Conservation (phyloP, 2,329 filamentous ascomycete species). For the Ophiostoma angusticollis region DNA sequence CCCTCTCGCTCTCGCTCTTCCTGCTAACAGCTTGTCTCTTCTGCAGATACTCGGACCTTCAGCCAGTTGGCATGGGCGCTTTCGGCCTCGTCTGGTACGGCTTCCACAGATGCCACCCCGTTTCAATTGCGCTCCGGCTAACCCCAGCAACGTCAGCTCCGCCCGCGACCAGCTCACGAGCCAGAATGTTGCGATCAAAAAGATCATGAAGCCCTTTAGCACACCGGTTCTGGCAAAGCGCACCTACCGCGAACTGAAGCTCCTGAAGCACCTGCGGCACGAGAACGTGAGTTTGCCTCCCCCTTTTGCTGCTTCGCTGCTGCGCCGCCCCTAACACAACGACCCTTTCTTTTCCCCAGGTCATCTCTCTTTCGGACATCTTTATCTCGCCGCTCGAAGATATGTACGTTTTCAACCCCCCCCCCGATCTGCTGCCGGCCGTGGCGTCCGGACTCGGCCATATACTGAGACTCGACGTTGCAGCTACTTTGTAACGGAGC, state of each 20-base stretch:
- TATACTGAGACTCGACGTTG: background rate
- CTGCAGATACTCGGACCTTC: conserved; percentile 83
- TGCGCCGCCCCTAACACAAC: background rate
- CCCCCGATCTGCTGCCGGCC: background rate
- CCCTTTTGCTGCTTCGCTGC: too few relatives aligned
- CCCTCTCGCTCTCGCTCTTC: too few relatives aligned
- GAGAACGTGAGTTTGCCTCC: conserved; percentile 81
- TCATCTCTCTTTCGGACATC: conserved; percentile 97
- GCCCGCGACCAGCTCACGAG: conserved; percentile 95
- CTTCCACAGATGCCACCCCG: background rate
- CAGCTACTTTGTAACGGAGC: conserved; percentile 96
- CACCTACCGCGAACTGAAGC: conserved; percentile 93
- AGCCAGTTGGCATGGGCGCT: conserved; percentile 97
- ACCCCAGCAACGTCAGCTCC: conserved; percentile 54
- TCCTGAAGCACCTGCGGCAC: conserved; percentile 90
- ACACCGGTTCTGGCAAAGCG: conserved; percentile 96
- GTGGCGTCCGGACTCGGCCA: background rate
- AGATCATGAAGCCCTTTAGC: conserved; percentile 99
- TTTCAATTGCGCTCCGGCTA: conserved; percentile 1
- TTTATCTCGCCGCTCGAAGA: conserved; percentile 98
- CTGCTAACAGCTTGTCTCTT: too few relatives aligned
- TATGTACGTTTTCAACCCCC: conserved; percentile 53
- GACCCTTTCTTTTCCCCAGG: conserved; percentile 43
- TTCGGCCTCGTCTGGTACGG: conserved; percentile 89
- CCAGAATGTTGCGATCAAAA: conserved; percentile 97